A percentile compares a stretch with the other conserved stretches of the same genome.
phyloP scores from a whole-genome alignment of 805 yeast species.

The Torulaspora franciscae region DNA sequence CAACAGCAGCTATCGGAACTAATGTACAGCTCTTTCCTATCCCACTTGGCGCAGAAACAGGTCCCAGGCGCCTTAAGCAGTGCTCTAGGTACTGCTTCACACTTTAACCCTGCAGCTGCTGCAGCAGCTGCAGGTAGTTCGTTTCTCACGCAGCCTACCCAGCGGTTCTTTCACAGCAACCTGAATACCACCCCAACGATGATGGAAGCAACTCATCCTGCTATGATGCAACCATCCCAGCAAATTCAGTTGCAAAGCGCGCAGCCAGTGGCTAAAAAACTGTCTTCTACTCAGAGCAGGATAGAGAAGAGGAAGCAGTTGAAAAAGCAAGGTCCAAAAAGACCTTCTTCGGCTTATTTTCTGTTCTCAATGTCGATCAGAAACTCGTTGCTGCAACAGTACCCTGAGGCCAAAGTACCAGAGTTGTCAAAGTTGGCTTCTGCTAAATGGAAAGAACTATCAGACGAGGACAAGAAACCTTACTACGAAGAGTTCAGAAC shows the following conservation, averaged over 20 bases:
- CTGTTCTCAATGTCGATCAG: constrained; percentile 35
- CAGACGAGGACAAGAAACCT: constrained; percentile 70
- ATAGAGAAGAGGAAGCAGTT: constrained; percentile 35
- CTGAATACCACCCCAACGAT: constrained; percentile 20
- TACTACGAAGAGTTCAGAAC: constrained; percentile 53
- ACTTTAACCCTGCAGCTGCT: constrained; percentile 18
- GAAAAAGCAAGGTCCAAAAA: constrained; percentile 37
- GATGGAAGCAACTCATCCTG: constrained; percentile 26
- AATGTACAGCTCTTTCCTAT: constrained; percentile 34
- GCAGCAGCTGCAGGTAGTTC: constrained; percentile 22
- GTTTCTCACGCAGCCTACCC: constrained; percentile 26
- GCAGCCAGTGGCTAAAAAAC: constrained; percentile 27
- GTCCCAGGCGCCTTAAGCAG: constrained; percentile 18
- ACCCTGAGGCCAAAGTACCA: constrained; percentile 37
- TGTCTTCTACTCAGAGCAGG: constrained; percentile 36
- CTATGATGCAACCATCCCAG: constrained; percentile 22
- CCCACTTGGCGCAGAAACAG: constrained; percentile 34
- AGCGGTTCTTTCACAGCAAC: constrained; percentile 28
- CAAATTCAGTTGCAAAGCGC: constrained; percentile 17
- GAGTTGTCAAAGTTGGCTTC: constrained; percentile 64
- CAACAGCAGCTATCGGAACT: constrained; percentile 33
- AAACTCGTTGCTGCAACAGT: constrained; percentile 29
- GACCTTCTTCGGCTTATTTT: constrained; percentile 39
- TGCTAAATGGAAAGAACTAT: constrained; percentile 82
- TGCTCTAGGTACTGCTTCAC: constrained; percentile 19